phyloP scores from a whole-genome alignment of 768 basidiomycete genomes.

The Boletus rufocinnamomeus region DNA sequence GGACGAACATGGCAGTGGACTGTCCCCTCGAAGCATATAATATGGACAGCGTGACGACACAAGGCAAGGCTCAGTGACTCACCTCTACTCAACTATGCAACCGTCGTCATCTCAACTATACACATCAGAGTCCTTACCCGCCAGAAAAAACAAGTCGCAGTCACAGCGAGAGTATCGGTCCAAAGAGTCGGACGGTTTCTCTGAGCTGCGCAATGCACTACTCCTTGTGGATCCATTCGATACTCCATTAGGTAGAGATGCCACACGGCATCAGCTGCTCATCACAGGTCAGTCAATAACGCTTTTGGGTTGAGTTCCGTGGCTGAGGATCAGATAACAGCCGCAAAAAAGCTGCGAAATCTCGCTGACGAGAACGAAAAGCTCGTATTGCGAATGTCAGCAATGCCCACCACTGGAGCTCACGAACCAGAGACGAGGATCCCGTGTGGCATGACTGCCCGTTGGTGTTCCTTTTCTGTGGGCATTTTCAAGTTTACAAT shows the following conservation, averaged over 20 bases:
- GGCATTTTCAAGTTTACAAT: neutral
- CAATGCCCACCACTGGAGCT: neutral
- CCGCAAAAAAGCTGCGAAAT: slow-evolving; percentile 52
- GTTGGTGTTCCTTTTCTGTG: slow-evolving; percentile 14
- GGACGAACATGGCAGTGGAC: slow-evolving; percentile 5
- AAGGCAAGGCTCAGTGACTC: slow-evolving; percentile 9
- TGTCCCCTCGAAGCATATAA: slow-evolving; percentile 14
- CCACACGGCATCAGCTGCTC: slow-evolving; percentile 34
- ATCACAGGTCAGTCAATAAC: slow-evolving; percentile 21
- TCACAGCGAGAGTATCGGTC: slow-evolving; percentile 34
- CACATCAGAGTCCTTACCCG: slow-evolving; percentile 6
- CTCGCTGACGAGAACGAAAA: slow-evolving; percentile 29
- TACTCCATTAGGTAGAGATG: slow-evolving; percentile 26
- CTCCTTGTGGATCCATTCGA: slow-evolving; percentile 29
- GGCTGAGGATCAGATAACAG: slow-evolving; percentile 19
- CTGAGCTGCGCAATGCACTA: slow-evolving; percentile 30
- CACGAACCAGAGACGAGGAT: neutral
- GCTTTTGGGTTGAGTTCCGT: neutral
- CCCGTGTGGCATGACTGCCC: neutral
- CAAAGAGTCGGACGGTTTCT: slow-evolving; percentile 34
- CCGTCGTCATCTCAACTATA: slow-evolving; percentile 13
- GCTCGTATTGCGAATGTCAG: slow-evolving; percentile 19
- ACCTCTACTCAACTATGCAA: slow-evolving; percentile 17
- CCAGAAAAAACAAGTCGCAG: slow-evolving; percentile 27
- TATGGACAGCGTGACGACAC: slow-evolving; percentile 2